Base-by-base conservation (phyloP, 768 basidiomycete species). In the Podaxis rugospora region DNA sequence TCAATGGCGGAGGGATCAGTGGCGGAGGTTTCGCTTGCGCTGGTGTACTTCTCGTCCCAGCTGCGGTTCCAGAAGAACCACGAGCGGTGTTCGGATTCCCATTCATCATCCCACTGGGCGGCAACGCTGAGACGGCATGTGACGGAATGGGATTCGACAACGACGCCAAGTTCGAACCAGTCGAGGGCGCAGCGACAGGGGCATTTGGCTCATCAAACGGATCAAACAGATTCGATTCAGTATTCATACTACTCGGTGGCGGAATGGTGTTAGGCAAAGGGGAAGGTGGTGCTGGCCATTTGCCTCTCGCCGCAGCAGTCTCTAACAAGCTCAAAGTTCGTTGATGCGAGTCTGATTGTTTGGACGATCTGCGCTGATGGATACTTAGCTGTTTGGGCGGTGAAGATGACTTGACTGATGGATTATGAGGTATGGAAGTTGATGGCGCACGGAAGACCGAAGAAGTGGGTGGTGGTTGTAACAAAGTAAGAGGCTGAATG, bases 291-390 rank as follows among this genome's bases (percentile, higher is more conserved):
- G 75, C 75, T 7, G 78, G 77, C 80, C 80, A 83, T 27, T 71
- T 72, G n/a, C 78, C 78, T 13, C 76, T 76, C 2, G 83, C 72
- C 6, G 85, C 85, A 6, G 83, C 88, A 14, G 70, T 73, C 63
- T 85, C 80, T 65, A 90, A 69, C 25, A 90, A 74, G 62, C 77
- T 84, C 62, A 81, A 70, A 1, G 87, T 85, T 40, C 87, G 82
- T 59, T 79, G 76, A 63, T 86, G 86, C 58, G 62, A 63, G 14
- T 81, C 80, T 11, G 77, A 75, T 36, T 75, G 69, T 50, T 76
- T 75, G 11, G 79, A 72, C 2, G 61, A 51, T 70, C 71, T 72
- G 50, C 68, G 72, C 37, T 63, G 59, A 50, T 67, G 62, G 54
- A 57, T 40, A 56, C 58, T 61, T 7, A 21, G 13, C n/a, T 37